These are phyloP conservation scores for Suillus americanus DNA, from an alignment of 768 basidiomycete genomes.

Conservation along the genomic window DNA sequence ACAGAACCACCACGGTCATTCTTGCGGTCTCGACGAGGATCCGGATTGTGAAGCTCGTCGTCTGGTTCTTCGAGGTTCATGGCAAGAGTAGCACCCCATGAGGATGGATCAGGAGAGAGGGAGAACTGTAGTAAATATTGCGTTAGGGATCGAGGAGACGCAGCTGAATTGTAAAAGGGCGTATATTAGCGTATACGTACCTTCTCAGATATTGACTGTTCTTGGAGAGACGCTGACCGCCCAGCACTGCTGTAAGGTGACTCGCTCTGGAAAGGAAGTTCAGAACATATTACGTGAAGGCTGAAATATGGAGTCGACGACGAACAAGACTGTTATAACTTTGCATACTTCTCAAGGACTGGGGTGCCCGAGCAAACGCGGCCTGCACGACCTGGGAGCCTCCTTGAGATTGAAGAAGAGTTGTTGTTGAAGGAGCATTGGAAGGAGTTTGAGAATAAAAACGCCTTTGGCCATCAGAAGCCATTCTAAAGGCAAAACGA, in stretches of 20 bases:
- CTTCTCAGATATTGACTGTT: conserved; percentile 60
- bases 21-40: conserved; percentile 60
- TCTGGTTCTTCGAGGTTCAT: conserved; percentile 58
- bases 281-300: background rate
- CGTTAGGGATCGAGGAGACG: background rate
- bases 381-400: conserved; percentile 38
- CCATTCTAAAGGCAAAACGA: conserved; percentile 23
- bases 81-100: conserved; percentile 70
- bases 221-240: conserved; percentile 25
- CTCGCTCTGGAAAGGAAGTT: conserved; percentile 32
- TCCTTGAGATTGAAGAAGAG: conserved; percentile 42
- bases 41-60: conserved; percentile 74
- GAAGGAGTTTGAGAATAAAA: conserved; percentile 40
- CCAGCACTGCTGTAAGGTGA: conserved; percentile 40
- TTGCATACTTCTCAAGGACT: conserved; percentile 34
- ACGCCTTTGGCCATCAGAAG: conserved; percentile 39
- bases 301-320: conserved; percentile 1
- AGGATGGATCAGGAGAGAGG: conserved; percentile 68
- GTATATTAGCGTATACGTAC: conserved; percentile 26
- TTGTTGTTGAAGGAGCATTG: conserved; percentile 50
- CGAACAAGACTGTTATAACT: conserved; percentile 46
- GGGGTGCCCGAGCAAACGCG: conserved; percentile 41
- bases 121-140: conserved; percentile 50
- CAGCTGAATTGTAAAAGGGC: background rate
- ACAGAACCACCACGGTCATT: conserved; percentile 55